Base-by-base conservation (phyloP, 2,329 filamentous ascomycete genomes). In the Verticillium nubilum region DNA sequence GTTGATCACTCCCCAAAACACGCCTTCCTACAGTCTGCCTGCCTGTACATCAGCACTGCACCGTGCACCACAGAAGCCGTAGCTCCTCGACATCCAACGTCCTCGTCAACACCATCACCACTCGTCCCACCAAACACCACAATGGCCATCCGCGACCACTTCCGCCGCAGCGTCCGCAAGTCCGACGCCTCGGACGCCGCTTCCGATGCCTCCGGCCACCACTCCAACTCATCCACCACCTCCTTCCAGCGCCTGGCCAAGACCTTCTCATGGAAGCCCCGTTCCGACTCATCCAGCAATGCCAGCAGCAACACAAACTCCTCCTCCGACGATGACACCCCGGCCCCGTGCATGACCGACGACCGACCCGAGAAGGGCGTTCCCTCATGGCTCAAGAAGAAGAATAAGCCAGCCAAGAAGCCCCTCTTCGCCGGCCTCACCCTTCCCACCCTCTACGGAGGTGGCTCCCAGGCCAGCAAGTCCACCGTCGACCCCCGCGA, bases 141-240 rank as follows among this genome's bases (percentile, higher is more conserved):
- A 64, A 78, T 78, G 76, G 69, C 76, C 47, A 77, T 78, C 57
- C 73, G 75, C 60, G 75, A 78, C 52, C 73, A 73, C 35, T 71
- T 78, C 61, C 75, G 75, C 62, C 74, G 75, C 50, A 35, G 23
- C 65, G 74, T 67, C 37, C 63, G 73, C 70, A 71, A 69, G 64
- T 75, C 75, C 59, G 67, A 68, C 61, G 67, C 70, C 42, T 72
- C 72, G 13, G 72, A 74, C 31, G 64, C 69, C 37, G 37, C 56
- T 27, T 57, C 42, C 25, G 37, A 19, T 2, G 26, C 56, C 27
- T 57, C 56, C 31, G 68, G 71, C 13, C 69, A 67, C 58, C 70
- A 66, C 63, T 65, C 67, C 33, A 68, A 71, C 33, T 69, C 66
- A 17, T 57, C 60, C 9, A 52, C 59, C 31, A 37, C 57, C 35